Conservation (phyloP, 176 grass and related monocot species). For the Carex kokanica region DNA sequence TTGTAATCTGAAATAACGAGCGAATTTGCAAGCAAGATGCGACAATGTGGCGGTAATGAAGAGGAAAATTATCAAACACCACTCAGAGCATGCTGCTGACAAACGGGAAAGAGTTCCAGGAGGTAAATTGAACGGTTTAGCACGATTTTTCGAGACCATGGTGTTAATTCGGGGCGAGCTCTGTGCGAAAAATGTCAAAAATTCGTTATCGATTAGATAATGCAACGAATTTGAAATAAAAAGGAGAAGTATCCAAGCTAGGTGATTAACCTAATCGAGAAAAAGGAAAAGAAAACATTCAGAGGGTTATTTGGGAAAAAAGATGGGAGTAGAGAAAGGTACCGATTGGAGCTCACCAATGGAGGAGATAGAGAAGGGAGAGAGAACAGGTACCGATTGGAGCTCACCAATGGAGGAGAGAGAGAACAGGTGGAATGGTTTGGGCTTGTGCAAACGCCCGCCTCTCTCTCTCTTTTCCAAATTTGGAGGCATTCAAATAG, state of each 20-base stretch:
- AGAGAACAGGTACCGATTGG: conserved; percentile 6
- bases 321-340: not conserved
- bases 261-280: not conserved
- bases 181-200: not conserved
- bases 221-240: not conserved
- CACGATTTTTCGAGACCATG: conserved; percentile 1
- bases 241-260: not conserved
- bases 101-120: conserved; percentile 1
- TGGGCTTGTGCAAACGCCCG: conserved; percentile 9
- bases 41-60: conserved; percentile 65
- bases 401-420: conserved; percentile 23
- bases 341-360: conserved; percentile 25
- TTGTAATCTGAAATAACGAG: conserved; percentile 57
- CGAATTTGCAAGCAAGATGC: conserved; percentile 64
- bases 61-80: conserved; percentile 78
- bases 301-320: not conserved
- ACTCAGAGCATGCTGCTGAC: conserved; percentile 59
- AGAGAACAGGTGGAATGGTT: not conserved
- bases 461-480: conserved; percentile 15
- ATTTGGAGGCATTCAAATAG: conserved; percentile 21
- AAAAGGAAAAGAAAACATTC: not conserved
- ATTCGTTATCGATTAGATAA: not conserved
- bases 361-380: not conserved
- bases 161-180: not conserved
- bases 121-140: not conserved